A percentile compares a stretch with the other conserved stretches of the same genome.
Evolutionary conservation across 768 basidiomycete species (phyloP).

Genomic region (Phlebiopsis flavidoalba): DNA sequence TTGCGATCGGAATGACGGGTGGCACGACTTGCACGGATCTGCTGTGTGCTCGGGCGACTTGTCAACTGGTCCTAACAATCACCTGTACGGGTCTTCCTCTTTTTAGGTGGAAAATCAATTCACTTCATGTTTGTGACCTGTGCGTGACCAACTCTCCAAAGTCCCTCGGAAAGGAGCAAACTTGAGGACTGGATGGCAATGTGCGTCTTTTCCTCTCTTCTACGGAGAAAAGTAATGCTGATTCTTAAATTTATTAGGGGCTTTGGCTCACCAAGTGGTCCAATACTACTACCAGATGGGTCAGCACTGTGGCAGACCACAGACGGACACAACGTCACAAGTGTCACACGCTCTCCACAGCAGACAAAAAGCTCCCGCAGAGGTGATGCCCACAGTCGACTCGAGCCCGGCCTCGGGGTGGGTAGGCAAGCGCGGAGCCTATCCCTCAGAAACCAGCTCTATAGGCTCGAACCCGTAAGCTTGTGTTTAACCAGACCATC

Average conservation of each 20-base stretch:
- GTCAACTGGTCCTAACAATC: constrained; percentile 17
- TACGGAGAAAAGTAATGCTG: background rate
- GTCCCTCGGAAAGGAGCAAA: constrained; percentile 30
- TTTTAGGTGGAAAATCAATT: background rate
- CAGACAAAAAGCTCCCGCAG: constrained; percentile 50
- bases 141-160: constrained; percentile 42
- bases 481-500: constrained; percentile 49
- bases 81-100: constrained; percentile 11
- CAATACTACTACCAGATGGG: constrained; percentile 58
- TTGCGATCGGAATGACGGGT: constrained; percentile 13
- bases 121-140: background rate
- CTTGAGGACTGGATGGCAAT: constrained; percentile 61
- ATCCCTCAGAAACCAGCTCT: constrained; percentile 27
- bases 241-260: constrained; percentile 36
- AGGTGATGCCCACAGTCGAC: constrained; percentile 55
- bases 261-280: constrained; percentile 53
- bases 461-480: constrained; percentile 37
- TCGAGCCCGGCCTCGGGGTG: constrained; percentile 48
- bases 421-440: constrained; percentile 37
- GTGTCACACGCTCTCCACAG: constrained; percentile 55
- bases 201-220: constrained; percentile 27
- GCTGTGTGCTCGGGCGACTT: constrained; percentile 17
- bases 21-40: constrained; percentile 15
- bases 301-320: constrained; percentile 69
- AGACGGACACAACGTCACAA: too few species aligned